Base-by-base conservation (phyloP, 371 early-diverging fungal genomes). In the Encephalitozoon hellem region DNA sequence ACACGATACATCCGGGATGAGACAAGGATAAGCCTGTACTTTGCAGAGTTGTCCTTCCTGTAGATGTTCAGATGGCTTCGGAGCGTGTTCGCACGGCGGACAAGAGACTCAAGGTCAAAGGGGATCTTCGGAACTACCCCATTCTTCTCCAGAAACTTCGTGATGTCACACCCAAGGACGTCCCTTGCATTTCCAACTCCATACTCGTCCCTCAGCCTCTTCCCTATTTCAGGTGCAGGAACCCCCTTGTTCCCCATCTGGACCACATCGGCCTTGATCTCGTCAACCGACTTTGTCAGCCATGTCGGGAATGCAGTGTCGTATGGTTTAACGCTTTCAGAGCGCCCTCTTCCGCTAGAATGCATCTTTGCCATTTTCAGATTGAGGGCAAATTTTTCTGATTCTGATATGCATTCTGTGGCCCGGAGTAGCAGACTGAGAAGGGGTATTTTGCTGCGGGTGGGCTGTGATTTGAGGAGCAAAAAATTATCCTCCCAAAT, bases 191-290 rank as follows among this genome's bases (percentile, higher is more conserved):
- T 93, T 80, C 97, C 92, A 80, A 98, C 89, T 82, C 95, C 96
- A 87, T 96, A 92, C 74, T 90, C 89, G 87, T 97, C 97, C 88
- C 99, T 90, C 82, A 99, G 92, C 73, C 90, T 84, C 68, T 92
- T 93, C 90, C 99, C 99, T 87, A 99, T 99, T 88, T 94, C 93
- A 79, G 96, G 94, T 72, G 98, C 94, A 78, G 92, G 89, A 79
- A 93, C 86, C 88, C 97, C 98, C 92, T 96, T 97, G 90, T 94
- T 96, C 86, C 97, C 96, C 81, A 93, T 89, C 88, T 94, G 94
- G 89, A 92, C 90, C 87, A 99, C 96, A 86, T 91, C 90, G 78
- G 94, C 93, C 87, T 92, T 89, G 82, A 97, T 94, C 84, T 97
- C 96, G 77, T 92, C 92, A 72, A 92, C 87, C 74, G 92, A 88